Evolutionary conservation across 805 yeast genomes (phyloP), one percentile per base, ranked within the genome.

Genomic region (Candida sakaeoensis): DNA sequence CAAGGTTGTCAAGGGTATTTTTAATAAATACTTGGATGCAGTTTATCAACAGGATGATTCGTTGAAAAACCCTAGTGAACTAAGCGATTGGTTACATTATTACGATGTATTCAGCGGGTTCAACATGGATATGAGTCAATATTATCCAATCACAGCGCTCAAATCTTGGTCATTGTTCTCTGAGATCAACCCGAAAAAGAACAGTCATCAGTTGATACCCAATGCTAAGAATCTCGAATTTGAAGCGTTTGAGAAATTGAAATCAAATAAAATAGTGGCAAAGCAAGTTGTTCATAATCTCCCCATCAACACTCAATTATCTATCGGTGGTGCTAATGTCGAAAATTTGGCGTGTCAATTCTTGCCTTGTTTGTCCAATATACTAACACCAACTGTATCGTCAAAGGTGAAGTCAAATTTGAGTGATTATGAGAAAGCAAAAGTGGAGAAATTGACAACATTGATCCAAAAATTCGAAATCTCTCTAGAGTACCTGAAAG

Each of bases 1-100:
- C 40, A 82, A 77, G 50, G 77, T 90, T 3, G 57, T 82, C 5
- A 70, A 71, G 42, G 89, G 93, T 1, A 83, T 90, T 53, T 89
- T 87, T 59, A 74, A 81, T 36, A 58, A 69, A 25, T 86, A 80
- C 55, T 77, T 80, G 13, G 74, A 72, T 19, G 71, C 78, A 43
- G 79, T 77, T 22, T 80, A 79, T 52, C 69, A 49, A 25, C 70
- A 82, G 31, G 95, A 86, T 48, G 81, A 77, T 40, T 67, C 79
- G 34, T 60, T 86, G 19, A 48, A 48, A 7, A 82, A 81, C 47
- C 84, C 95, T 0, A 58, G 75, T 10, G 63, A 58, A 18, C 63
- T 88, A 7, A 74, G 85, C 30, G 93, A 86, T 46, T 90, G 95
- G 95, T 54, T 85, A 21, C 74, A 61, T 48, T 85, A 84, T 54